Conservation (phyloP, 345 rosid genomes). For the Rhizophora apiculata region DNA sequence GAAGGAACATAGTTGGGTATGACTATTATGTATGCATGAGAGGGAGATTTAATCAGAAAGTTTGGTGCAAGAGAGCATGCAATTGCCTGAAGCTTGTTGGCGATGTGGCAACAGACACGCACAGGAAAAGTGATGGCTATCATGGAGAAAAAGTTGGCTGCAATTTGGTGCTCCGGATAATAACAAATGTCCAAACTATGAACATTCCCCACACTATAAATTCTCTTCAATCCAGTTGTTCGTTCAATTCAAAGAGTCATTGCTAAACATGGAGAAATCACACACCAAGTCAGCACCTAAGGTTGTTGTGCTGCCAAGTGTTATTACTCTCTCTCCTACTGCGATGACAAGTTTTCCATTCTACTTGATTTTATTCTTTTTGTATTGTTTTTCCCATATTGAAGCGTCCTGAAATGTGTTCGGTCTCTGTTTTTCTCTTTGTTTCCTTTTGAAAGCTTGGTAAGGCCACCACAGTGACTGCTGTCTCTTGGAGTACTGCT, state of each 20-base stretch:
- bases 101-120: slow-evolving; percentile 63
- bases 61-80: slow-evolving; percentile 60
- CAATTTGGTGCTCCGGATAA: slow-evolving; percentile 25
- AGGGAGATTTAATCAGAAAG: slow-evolving; percentile 77
- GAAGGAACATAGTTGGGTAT: slow-evolving; percentile 36
- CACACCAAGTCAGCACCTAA: slow-evolving; percentile 56
- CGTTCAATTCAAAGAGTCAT: not conserved
- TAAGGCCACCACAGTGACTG: slow-evolving; percentile 44
- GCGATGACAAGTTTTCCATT: too few species aligned
- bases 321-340: too few species aligned
- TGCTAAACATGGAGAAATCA: slow-evolving; percentile 54
- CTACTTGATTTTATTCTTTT: not conserved
- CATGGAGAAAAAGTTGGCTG: not conserved
- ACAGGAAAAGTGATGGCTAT: not conserved
- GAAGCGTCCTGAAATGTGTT: not conserved
- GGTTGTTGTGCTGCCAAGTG: slow-evolving; percentile 30
- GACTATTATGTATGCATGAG: slow-evolving; percentile 44
- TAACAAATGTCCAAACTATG: slow-evolving; percentile 74
- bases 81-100: slow-evolving; percentile 33
- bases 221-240: slow-evolving; percentile 24
- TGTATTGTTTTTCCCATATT: not conserved
- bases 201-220: slow-evolving; percentile 37
- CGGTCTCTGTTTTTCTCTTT: not conserved
- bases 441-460: slow-evolving; percentile 32
- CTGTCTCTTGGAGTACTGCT: slow-evolving; percentile 41